These are phyloP conservation scores for Castanea sativa DNA, from an alignment of 306 rosid species.

Conservation along the genomic window DNA sequence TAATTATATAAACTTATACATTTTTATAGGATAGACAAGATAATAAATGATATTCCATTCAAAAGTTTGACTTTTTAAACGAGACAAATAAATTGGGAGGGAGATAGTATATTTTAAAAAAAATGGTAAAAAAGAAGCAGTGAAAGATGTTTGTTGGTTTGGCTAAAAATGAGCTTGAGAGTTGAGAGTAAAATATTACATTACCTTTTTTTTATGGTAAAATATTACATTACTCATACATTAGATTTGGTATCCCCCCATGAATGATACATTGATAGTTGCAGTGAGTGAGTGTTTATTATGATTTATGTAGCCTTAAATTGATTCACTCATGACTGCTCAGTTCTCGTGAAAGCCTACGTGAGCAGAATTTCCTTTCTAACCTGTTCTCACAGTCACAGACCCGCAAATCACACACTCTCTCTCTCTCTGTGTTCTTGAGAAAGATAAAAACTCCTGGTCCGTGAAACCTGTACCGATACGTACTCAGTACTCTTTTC, in stretches of 20 bases:
- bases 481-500: slow-evolving; percentile 22
- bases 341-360: slow-evolving; percentile 66
- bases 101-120: no score
- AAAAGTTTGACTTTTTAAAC: no score
- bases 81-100: no score
- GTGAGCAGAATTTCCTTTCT: slow-evolving; percentile 27
- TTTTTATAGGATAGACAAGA: no score
- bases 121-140: no score
- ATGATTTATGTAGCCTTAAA: slow-evolving; percentile 33
- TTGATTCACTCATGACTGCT: slow-evolving; percentile 54
- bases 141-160: no score
- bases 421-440: slow-evolving; percentile 2
- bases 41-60: no score
- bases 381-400: slow-evolving; percentile 1
- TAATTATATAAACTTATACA: no score
- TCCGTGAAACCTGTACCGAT: slow-evolving; percentile 49
- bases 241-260: not conserved
- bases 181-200: no score
- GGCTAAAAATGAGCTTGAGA: no score
- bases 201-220: no score
- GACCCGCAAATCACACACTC: slow-evolving; percentile 24
- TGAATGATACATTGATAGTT: not conserved
- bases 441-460: slow-evolving; percentile 56
- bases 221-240: not conserved
- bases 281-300: slow-evolving; percentile 33